Percentiles rank a stretch among this genome's conserved stretches.
Evolutionary conservation across 257 asterid species (phyloP).

Genomic region (Agastache rugosa): DNA sequence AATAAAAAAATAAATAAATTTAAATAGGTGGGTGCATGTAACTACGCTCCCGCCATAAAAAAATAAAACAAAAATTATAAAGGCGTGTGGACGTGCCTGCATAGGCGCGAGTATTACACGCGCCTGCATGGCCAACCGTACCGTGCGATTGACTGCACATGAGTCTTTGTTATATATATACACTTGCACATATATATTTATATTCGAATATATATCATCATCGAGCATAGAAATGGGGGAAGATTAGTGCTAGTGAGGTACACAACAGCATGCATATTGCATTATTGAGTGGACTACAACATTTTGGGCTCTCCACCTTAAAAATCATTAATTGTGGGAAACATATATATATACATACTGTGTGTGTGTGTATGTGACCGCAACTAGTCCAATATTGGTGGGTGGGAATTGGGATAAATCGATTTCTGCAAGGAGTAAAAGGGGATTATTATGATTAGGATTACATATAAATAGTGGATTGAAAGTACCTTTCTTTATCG

Average conservation of each 20-base stretch:
- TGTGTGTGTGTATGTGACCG: background rate
- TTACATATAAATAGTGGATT: slow-evolving; percentile 4
- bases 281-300: slow-evolving; percentile 53
- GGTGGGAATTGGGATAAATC: slow-evolving; percentile 34
- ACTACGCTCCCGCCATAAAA: too few species aligned
- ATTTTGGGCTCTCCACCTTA: slow-evolving; percentile 38
- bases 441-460: background rate
- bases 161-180: too few species aligned
- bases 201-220: background rate
- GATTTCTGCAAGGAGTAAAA: background rate
- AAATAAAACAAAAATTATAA: too few species aligned
- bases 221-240: slow-evolving; percentile 11
- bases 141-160: too few species aligned
- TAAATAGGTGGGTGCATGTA: too few species aligned
- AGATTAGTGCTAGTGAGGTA: slow-evolving; percentile 50
- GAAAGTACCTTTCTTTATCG: background rate
- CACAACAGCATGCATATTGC: slow-evolving; percentile 78
- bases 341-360: background rate
- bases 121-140: too few species aligned
- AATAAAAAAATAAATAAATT: too few species aligned
- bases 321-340: slow-evolving; percentile 35
- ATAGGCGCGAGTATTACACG: too few species aligned
- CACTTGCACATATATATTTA: background rate
- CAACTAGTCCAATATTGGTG: slow-evolving; percentile 33
- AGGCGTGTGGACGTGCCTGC: too few species aligned